Evolutionary conservation across 164 flowering plant genomes (phyloP), one percentile per base, ranked within the genome.

Genomic region (Berberis vulgaris): DNA sequence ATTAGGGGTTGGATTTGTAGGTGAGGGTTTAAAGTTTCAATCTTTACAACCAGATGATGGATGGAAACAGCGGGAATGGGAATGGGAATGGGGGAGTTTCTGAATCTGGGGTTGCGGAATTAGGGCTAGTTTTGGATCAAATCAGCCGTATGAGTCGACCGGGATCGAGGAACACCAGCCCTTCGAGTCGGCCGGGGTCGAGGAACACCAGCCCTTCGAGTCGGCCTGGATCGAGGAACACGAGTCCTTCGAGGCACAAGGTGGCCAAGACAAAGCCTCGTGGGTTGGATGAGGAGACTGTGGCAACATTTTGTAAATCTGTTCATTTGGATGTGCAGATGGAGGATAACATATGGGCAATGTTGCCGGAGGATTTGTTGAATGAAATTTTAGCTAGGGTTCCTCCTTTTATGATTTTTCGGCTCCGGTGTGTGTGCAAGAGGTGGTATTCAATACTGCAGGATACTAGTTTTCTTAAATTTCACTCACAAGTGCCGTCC

Each of bases 321-420:
- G 69, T 77, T 61, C 89, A 79, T 40, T 77, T 85, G 2, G 92
- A 85, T 79, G 83, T 88, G 62, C 89, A 81, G 61, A 93, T 93
- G 97, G 97, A 93, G 59, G 96, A 90, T 63, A 84, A 77, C 54
- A 88, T 93, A 65, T 93, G 98, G 98, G 92, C 91, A 47, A 79
- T 83, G 85, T 74, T 93, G 41, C 98, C 98, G 0, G 98, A 90
- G 65, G 98, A 93, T 63, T 75, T 93, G 76, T 68, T 90, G 69
- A 88, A 83, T 72, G 97, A 93, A 71, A 87, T 93, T 43, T 76
- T 90, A 46, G 96, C 96, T 46, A 74, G 98, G 76, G 81, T 93
- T 71, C 97, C 97, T 39, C 97, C 97, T 1, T 93, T 90, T 77
- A 80, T 85, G 86, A 84, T 93, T 2, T 90, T 93, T 57, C 79